phyloP scores from a whole-genome alignment of 371 early-diverging fungal genomes.

The Sporodiniella umbellata region DNA sequence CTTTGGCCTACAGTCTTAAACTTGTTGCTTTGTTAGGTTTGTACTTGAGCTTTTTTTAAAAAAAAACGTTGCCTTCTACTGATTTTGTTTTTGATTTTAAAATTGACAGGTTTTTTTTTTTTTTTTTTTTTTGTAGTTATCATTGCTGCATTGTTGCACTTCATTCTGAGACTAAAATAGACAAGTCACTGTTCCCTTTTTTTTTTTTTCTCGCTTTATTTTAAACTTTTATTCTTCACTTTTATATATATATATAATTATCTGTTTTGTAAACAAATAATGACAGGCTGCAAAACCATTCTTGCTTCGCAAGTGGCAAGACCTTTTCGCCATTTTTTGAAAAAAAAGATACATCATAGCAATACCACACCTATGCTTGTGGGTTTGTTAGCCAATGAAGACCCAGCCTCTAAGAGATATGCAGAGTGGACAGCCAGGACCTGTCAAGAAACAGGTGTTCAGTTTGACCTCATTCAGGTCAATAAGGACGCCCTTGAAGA shows the following conservation, averaged over 20 bases:
- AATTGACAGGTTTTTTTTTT: too few relatives aligned
- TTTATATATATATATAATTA: too few relatives aligned
- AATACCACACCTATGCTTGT: constrained; percentile 77
- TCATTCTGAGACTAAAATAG: too few relatives aligned
- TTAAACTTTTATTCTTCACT: background rate
- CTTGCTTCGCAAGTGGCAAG: constrained; percentile 50
- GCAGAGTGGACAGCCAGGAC: constrained; percentile 90
- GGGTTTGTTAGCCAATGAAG: constrained; percentile 92
- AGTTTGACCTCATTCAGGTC: constrained; percentile 85
- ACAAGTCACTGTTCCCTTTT: too few relatives aligned
- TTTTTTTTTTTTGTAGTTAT: too few relatives aligned
- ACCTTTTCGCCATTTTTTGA: background rate
- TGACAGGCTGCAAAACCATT: constrained; percentile 48
- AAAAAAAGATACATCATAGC: constrained; percentile 57
- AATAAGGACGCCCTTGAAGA: constrained; percentile 79
- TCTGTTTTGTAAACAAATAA: background rate
- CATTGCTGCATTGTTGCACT: too few relatives aligned
- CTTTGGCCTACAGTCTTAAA: too few relatives aligned
- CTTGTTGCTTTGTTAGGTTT: too few relatives aligned
- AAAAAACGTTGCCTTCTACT: too few relatives aligned
- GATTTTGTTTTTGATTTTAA: too few relatives aligned
- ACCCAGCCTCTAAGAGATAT: constrained; percentile 87
- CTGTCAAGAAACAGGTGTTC: constrained; percentile 83
- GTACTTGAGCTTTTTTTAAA: too few relatives aligned
- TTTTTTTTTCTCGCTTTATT: background rate